A percentile compares a stretch with the other conserved stretches of the same genome.
Conservation (phyloP, 306 rosid genomes). For the Datisca glomerata region DNA sequence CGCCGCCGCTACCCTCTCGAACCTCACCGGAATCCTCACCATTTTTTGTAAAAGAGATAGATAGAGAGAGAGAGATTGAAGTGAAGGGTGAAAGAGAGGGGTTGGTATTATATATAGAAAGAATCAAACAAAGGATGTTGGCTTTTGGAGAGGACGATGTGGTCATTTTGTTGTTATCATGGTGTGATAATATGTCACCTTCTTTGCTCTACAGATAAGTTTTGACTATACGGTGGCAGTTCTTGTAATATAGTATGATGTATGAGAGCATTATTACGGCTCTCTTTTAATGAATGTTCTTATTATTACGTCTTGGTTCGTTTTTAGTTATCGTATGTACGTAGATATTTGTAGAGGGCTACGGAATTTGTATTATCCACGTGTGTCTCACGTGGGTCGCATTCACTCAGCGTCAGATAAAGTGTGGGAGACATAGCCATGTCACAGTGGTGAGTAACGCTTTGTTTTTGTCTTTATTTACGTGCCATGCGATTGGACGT, state of each 20-base stretch:
- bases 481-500: conserved; percentile 6
- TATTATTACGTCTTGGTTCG: no score
- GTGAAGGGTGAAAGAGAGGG: background rate
- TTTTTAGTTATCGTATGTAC: no score
- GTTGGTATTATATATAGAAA: no score
- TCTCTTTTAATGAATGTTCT: no score
- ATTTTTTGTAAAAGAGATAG: background rate
- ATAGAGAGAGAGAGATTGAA: conserved; percentile 2
- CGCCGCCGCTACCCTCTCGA: conserved; percentile 54
- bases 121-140: background rate
- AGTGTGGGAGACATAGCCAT: background rate
- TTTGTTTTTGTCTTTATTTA: background rate
- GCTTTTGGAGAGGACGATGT: conserved; percentile 12
- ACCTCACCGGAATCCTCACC: conserved; percentile 34
- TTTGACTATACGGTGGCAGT: no score
- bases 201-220: no score
- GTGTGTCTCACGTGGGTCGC: background rate
- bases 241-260: no score
- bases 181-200: conserved; percentile 1
- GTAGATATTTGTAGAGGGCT: background rate
- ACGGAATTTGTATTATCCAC: background rate
- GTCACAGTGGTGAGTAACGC: background rate
- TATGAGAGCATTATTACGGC: no score
- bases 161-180: background rate
- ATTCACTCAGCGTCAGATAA: background rate